Base-by-base conservation (phyloP, 2,329 filamentous ascomycete species). In the Xylaria sp. region DNA sequence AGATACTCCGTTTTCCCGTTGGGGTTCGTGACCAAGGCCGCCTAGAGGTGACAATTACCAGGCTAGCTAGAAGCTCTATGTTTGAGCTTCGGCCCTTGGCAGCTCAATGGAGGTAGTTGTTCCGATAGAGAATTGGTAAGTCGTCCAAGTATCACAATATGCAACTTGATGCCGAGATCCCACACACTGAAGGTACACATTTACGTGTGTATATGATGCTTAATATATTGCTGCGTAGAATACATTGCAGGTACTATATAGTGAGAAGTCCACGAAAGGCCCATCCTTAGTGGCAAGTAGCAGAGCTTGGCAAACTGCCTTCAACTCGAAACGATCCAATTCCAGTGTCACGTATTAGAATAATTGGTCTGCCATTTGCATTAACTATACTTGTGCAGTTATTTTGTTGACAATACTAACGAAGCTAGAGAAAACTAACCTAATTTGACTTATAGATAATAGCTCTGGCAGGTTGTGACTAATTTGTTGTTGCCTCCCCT, bases 81-180 rank as follows among this genome's bases (percentile, higher is more conserved):
- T 48, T 21, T 25, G 27, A 55, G 62, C 6, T 40, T 23, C 42
- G 57, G 27, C 23, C 9, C 35, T 40, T 55, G 44, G 48, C 35
- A 18, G 53, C 62, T 65, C 6, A 47, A 68, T 57, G 61, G 66
- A 65, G 62, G 23, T n/a, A 53, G 61, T 44, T 42, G 29, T 32
- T 68, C 66, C 66, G 66, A 10, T 47, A n/a, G 25, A 32, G 13
- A 65, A 42, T n/a, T 42, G 5, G 40, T 42, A 42, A 42, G 40
- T 18, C 5, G 18, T 12, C 12, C 40, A 42, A 16, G 2, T 16
- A 18, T 10, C 27, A 54, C n/a, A n/a, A n/a, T n/a, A n/a, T n/a
- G n/a, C n/a, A n/a, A n/a, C n/a, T 4, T 25, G 25, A 51, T 27
- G 13, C 8, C 25, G 23, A 29, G 48, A 29, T 5, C 12, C 8